Conservation (phyloP, 148 eudicot genomes). For the Camellia sinensis region DNA sequence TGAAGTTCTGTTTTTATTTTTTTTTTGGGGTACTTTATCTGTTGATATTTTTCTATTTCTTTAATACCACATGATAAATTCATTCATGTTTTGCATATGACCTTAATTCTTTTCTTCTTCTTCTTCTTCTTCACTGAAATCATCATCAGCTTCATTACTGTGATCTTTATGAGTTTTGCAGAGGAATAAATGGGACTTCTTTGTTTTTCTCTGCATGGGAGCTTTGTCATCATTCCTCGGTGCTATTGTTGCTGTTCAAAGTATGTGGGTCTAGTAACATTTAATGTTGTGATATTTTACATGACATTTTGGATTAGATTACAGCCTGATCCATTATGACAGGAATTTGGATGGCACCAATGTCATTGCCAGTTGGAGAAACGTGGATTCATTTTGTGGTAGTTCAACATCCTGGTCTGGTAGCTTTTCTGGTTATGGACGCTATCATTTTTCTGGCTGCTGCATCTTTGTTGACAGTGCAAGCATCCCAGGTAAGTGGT, state of each 20-base stretch:
- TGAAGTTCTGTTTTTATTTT: neutral
- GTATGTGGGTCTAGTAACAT: slow-evolving; percentile 44
- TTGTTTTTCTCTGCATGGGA: slow-evolving; percentile 69
- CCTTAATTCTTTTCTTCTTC: neutral
- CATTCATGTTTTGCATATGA: neutral
- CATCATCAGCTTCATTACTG: slow-evolving; percentile 7
- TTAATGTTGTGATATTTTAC: slow-evolving; percentile 3
- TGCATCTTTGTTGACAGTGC: slow-evolving; percentile 48
- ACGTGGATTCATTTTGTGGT: slow-evolving; percentile 55
- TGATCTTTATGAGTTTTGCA: slow-evolving; percentile 41
- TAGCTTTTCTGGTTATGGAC: slow-evolving; percentile 62
- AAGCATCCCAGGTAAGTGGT: slow-evolving; percentile 59
- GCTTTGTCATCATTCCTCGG: slow-evolving; percentile 47
- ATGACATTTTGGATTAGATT: slow-evolving; percentile 1
- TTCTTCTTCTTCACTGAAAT: slow-evolving; percentile 10
- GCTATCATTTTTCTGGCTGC: slow-evolving; percentile 53
- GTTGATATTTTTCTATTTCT: neutral
- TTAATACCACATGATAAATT: neutral
- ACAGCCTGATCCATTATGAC: slow-evolving; percentile 21
- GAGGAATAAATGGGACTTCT: slow-evolving; percentile 93
- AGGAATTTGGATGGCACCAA: slow-evolving; percentile 73
- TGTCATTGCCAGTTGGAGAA: slow-evolving; percentile 43
- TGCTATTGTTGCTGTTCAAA: slow-evolving; percentile 53
- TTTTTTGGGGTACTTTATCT: neutral
- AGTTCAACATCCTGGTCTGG: slow-evolving; percentile 60